Base-by-base conservation (phyloP, 139 green algal genomes). In the Coelastrella sp. region DNA sequence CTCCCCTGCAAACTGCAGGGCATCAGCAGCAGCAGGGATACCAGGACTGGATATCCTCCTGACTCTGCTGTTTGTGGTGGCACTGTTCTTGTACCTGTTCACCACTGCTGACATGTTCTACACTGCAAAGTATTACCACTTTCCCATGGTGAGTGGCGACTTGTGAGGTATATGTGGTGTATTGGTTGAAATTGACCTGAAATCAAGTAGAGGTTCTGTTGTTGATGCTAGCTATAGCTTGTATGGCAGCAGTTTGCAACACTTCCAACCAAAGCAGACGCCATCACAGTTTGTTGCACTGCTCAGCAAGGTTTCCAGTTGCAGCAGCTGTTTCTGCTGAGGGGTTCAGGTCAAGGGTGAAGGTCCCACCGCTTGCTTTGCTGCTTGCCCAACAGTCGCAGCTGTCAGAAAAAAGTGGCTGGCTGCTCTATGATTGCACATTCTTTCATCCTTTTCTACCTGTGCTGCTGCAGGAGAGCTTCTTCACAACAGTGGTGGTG, bases 71-170 rank as follows among this genome's bases (percentile, higher is more conserved):
- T 78, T 91, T 60, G 88, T 87, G 20, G 35, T 61, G 49, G 88
- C 88, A 56, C 56, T 87, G 66, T 82, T 87, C 61, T 68, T 91
- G 79, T 88, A 87, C 65, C 24, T 87, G 56, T 84, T 91, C 25
- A 91, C 88, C 12, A 63, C 79, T 11, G 88, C 88, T 14, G 88
- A 91, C n/a, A 91, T 91, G 88, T 91, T 75, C 66, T 91, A 74
- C 56, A 91, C 88, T 20, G 88, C 88, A 8, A 82, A 81, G 63
- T 87, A 82, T 63, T 91, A 70, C 78, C 87, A 91, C 63, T 82
- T 91, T 15, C 87, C 78, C 22, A 24, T 85, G 86, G 86, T 85
- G 74, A 81, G 84, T 59, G 49, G 10, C 6, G 60, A 6, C 25
- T 11, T 81, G 22, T 12, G 9, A 14, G 20, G 78, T 20, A 35